phyloP scores from a whole-genome alignment of 306 rosid species.

The Fragaria iinumae region DNA sequence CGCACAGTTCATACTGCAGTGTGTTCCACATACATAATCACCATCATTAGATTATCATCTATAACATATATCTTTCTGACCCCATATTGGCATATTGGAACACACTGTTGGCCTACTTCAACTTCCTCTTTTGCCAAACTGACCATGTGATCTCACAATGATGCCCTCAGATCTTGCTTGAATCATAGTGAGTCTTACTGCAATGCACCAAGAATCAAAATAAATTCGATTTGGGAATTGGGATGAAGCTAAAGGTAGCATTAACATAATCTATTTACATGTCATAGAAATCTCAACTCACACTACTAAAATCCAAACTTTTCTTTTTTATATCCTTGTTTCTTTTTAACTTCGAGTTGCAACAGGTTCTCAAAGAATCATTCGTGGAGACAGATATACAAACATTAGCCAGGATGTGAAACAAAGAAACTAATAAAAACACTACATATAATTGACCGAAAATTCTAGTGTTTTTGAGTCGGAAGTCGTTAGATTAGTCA shows the following conservation, averaged over 20 bases:
- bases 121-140: not conserved
- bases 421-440: not conserved
- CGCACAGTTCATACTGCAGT: not conserved
- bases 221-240: not conserved
- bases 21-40: not conserved
- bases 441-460: not conserved
- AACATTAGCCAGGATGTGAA: not conserved
- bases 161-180: conserved; percentile 3
- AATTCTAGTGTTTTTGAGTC: no score
- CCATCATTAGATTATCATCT: not conserved
- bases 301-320: not conserved
- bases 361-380: conserved; percentile 5
- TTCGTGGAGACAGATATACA: not conserved
- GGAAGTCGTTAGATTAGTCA: not conserved
- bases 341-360: not conserved
- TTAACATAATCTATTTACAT: conserved; percentile 3
- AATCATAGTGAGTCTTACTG: not conserved
- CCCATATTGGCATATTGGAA: not conserved
- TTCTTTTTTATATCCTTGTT: not conserved
- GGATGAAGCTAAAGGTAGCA: not conserved
- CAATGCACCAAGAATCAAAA: not conserved
- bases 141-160: conserved; percentile 2
- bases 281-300: conserved; percentile 1
- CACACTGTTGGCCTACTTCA: conserved; percentile 1
- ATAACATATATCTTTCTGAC: not conserved